Evolutionary conservation across 345 rosid species (phyloP).

Genomic region (Microcos paniculata): DNA sequence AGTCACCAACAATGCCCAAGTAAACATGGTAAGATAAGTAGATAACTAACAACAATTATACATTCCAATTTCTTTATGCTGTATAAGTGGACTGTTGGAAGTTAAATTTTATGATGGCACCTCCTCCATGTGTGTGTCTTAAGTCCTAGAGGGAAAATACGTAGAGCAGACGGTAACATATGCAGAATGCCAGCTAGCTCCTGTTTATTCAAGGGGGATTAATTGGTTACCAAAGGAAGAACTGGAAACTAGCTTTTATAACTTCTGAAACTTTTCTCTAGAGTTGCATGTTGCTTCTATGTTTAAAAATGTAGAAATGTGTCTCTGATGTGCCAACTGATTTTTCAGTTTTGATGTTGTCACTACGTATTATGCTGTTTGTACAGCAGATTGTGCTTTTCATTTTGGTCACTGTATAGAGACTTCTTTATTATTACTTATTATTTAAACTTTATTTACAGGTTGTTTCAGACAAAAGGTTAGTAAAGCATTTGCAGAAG

Average conservation of each 20-base stretch:
- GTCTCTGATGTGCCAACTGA: background rate
- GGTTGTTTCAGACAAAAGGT: conserved; percentile 73
- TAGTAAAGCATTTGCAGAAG: conserved; percentile 80
- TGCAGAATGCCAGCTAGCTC: background rate
- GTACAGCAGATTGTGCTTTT: background rate
- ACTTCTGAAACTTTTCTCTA: background rate
- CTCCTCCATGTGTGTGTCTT: background rate
- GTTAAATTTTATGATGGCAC: background rate
- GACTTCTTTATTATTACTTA: background rate
- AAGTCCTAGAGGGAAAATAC: background rate
- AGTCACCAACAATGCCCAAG: conserved; percentile 85
- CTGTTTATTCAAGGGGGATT: background rate
- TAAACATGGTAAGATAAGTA: conserved; percentile 68
- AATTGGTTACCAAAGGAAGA: background rate
- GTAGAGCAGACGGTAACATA: background rate
- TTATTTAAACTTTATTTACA: conserved; percentile 32
- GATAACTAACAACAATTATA: background rate
- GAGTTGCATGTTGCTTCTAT: background rate
- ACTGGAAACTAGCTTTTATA: background rate
- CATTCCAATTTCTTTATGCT: background rate
- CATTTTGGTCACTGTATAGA: background rate
- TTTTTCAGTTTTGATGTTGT: background rate
- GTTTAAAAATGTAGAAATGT: background rate
- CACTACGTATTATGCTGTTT: background rate
- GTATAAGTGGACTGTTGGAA: background rate